These are phyloP conservation scores for Sporothrix variecibatus DNA, from an alignment of 2,329 filamentous ascomycete genomes.

Conservation along the genomic window DNA sequence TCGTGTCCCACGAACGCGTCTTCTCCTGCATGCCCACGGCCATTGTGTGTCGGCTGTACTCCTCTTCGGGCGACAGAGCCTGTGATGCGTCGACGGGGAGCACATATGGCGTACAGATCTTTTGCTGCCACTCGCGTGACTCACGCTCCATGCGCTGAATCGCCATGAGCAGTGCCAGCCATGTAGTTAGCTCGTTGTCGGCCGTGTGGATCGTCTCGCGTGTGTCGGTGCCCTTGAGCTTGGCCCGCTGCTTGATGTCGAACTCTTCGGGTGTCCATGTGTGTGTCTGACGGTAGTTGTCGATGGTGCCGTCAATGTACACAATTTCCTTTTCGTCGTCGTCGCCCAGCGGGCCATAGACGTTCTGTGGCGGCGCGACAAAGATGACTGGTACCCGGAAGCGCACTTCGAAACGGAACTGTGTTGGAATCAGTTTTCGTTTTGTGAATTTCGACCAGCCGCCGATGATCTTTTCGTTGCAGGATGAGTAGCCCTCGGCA, in stretches of 20 bases:
- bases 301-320: conserved; percentile 44
- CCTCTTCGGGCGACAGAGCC: conserved; percentile 25
- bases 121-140: conserved; percentile 49
- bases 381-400: conserved; percentile 54
- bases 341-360: conserved; percentile 38
- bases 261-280: conserved; percentile 32
- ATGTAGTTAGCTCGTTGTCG: conserved; percentile 58
- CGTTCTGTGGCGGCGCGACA: conserved; percentile 47
- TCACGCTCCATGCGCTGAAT: conserved; percentile 53
- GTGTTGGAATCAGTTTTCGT: conserved; percentile 44
- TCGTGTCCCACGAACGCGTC: conserved; percentile 53
- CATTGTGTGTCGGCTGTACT: conserved; percentile 42
- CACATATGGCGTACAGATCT: conserved; percentile 29
- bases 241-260: conserved; percentile 2
- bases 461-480: conserved; percentile 51
- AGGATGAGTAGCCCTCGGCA: conserved; percentile 51
- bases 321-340: conserved; percentile 35
- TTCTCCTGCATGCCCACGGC: conserved; percentile 49
- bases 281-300: conserved; percentile 37
- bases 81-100: neutral
- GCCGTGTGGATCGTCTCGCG: conserved; percentile 50
- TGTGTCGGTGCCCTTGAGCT: conserved; percentile 25
- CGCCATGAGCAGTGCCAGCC: conserved; percentile 52
- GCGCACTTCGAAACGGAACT: conserved; percentile 52
- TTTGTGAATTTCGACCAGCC: conserved; percentile 46